These are phyloP conservation scores for Melampsora americana DNA, from an alignment of 1,284 basidiomycete species.

Conservation along the genomic window DNA sequence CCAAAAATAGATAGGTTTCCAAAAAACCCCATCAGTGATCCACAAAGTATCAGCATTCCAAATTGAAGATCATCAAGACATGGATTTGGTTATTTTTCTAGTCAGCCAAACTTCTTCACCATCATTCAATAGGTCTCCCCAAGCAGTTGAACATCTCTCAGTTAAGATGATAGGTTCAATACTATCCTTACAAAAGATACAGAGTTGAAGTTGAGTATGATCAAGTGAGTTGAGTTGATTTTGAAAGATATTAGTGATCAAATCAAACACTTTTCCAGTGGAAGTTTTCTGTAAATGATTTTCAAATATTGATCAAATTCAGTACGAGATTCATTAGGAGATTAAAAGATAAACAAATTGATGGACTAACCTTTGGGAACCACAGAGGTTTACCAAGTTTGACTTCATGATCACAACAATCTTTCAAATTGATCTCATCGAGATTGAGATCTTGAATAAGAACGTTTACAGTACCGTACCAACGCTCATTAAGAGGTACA, in stretches of 20 bases:
- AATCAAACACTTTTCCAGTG: slow-evolving; percentile 38
- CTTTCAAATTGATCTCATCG: neutral
- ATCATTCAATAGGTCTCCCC: slow-evolving; percentile 39
- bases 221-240: slow-evolving; percentile 22
- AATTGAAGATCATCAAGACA: no score
- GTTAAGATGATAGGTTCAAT: slow-evolving; percentile 9
- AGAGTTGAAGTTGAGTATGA: slow-evolving; percentile 29
- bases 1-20: no score
- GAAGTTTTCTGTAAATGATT: slow-evolving; percentile 17
- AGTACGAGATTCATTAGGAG: neutral
- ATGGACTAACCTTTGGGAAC: slow-evolving; percentile 37
- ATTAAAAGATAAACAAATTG: no score
- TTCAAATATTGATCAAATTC: neutral
- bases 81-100: neutral
- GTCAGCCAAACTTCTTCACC: slow-evolving; percentile 42
- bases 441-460: neutral
- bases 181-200: slow-evolving; percentile 1
- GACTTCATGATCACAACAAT: neutral
- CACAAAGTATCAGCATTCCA: no score
- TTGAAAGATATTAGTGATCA: slow-evolving; percentile 6
- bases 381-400: slow-evolving; percentile 12
- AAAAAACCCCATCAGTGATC: no score
- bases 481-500: slow-evolving; percentile 27
- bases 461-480: slow-evolving; percentile 38
- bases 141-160: slow-evolving; percentile 26